phyloP scores from a whole-genome alignment of 148 eudicot genomes.

The Spergularia bocconei region DNA sequence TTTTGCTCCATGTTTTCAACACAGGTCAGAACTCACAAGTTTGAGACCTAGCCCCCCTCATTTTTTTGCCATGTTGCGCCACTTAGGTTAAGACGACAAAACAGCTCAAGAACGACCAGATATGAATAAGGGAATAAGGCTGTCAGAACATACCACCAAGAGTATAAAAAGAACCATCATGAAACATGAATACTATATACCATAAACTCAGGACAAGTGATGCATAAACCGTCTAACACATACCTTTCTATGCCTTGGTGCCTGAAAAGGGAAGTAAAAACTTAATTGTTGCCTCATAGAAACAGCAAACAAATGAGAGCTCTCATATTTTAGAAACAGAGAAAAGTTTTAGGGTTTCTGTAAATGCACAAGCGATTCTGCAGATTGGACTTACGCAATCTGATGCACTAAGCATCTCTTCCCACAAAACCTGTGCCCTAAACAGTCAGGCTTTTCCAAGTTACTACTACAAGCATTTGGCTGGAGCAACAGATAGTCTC shows the following conservation, averaged over 20 bases:
- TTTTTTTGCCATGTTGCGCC: no score
- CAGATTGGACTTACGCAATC: not conserved
- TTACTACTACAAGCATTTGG: not conserved
- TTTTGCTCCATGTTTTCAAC: no score
- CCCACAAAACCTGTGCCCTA: not conserved
- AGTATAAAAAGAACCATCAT: not conserved
- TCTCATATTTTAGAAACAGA: not conserved
- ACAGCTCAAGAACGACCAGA: not conserved
- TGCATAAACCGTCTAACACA: not conserved
- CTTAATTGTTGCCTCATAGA: slow-evolving; percentile 1
- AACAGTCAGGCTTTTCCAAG: not conserved
- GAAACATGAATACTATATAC: slow-evolving; percentile 6
- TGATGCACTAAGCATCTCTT: slow-evolving; percentile 6
- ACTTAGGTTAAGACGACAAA: no score
- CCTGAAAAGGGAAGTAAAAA: slow-evolving; percentile 3
- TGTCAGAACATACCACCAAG: not conserved
- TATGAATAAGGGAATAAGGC: not conserved
- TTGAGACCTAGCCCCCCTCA: no score
- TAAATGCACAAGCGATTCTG: slow-evolving; percentile 6
- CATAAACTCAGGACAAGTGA: slow-evolving; percentile 1
- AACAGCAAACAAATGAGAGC: not conserved
- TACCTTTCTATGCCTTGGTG: not conserved
- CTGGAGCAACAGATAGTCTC: not conserved
- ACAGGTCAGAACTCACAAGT: no score
- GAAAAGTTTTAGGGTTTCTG: slow-evolving; percentile 4